Evolutionary conservation across 257 asterid species (phyloP).

Genomic region (Oldenlandia corymbosa): DNA sequence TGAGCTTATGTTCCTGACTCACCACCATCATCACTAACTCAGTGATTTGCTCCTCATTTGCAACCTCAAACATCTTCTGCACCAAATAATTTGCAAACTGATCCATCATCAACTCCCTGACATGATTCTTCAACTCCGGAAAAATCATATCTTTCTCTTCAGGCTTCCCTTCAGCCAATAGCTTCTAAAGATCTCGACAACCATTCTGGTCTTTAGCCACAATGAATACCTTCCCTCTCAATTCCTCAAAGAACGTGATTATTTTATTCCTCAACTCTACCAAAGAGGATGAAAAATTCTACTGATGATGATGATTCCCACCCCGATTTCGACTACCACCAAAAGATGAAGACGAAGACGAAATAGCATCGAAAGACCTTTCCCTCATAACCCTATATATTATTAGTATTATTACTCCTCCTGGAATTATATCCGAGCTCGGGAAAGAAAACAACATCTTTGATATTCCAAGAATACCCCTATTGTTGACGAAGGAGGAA

Average conservation of each 20-base stretch:
- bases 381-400: neutral
- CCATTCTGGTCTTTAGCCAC: constrained; percentile 44
- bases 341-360: neutral
- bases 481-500: neutral
- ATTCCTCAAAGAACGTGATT: constrained; percentile 19
- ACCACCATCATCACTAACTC: constrained; percentile 22
- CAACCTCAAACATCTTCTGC: constrained; percentile 33
- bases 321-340: too few species aligned
- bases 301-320: too few species aligned
- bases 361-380: neutral
- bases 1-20: constrained; percentile 16
- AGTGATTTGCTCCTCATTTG: constrained; percentile 31
- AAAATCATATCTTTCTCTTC: constrained; percentile 37
- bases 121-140: constrained; percentile 35
- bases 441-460: neutral
- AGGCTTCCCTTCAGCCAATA: constrained; percentile 32
- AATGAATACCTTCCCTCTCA: constrained; percentile 29
- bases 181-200: constrained; percentile 40
- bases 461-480: neutral
- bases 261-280: constrained; percentile 34
- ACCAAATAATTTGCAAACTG: constrained; percentile 42
- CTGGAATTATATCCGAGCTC: neutral
- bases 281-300: neutral
- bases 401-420: neutral
- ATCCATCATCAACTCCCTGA: constrained; percentile 45